Conservation (phyloP, 2,329 filamentous ascomycete genomes). For the Cladorrhinum sp. region DNA sequence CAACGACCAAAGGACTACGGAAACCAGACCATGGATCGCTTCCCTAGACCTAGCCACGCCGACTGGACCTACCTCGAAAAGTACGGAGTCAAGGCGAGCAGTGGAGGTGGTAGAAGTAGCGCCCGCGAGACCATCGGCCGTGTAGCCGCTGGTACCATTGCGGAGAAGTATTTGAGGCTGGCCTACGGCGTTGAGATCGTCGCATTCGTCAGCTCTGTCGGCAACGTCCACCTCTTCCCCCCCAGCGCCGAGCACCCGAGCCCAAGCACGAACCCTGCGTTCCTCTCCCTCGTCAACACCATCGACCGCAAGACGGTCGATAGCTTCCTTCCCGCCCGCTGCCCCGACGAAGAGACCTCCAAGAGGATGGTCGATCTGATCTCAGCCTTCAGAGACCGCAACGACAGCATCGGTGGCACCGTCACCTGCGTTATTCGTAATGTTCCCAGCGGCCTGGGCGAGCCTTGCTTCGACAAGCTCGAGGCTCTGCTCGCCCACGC, state of each 20-base stretch:
- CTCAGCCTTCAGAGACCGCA: conserved; percentile 69
- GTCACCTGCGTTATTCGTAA: conserved; percentile 93
- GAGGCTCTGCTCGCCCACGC: conserved; percentile 89
- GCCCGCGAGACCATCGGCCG: conserved; percentile 94
- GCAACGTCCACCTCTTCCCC: conserved; percentile 73
- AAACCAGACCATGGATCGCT: conserved; percentile 83
- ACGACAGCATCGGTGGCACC: conserved; percentile 91
- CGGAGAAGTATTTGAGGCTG: conserved; percentile 83
- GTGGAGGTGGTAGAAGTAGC: conserved; percentile 83
- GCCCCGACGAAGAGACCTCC: conserved; percentile 65
- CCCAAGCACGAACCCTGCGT: conserved; percentile 72
- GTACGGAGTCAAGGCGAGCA: conserved; percentile 90
- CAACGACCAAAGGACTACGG: conserved; percentile 91
- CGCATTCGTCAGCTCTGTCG: conserved; percentile 84
- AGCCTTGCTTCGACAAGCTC: conserved; percentile 93
- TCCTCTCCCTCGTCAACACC: conserved; percentile 68
- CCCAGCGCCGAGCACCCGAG: conserved; percentile 65
- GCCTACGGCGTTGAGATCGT: conserved; percentile 87
- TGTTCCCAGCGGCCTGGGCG: conserved; percentile 79
- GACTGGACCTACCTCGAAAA: conserved; percentile 98
- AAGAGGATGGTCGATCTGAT: conserved; percentile 76
- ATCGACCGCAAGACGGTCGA: conserved; percentile 78
- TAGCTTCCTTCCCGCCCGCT: conserved; percentile 79
- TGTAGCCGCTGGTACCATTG: conserved; percentile 87
- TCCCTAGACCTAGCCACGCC: conserved; percentile 87